phyloP scores from a whole-genome alignment of 176 grass and related monocot genomes.

The Rhynchospora pubera region DNA sequence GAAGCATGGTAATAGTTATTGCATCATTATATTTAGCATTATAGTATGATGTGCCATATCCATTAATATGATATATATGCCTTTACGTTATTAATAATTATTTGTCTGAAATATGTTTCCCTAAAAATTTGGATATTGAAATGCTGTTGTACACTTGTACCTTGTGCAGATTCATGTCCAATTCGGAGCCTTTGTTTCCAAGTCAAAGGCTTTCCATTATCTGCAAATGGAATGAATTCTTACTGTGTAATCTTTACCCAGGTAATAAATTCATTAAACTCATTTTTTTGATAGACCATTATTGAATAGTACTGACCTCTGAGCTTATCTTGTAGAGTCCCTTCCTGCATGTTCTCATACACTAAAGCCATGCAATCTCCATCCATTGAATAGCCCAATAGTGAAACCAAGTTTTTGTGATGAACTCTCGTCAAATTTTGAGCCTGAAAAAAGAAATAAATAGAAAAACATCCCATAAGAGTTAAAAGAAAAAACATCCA shows the following conservation, averaged over 20 bases:
- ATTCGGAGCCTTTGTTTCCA: conserved; percentile 24
- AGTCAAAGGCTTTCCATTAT: not conserved
- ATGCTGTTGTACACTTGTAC: conserved; percentile 16
- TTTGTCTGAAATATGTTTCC: not conserved
- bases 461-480: not conserved
- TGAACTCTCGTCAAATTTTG: conserved; percentile 28
- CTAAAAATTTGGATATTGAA: not conserved
- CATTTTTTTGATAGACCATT: too few relatives aligned
- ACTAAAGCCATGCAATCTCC: conserved; percentile 24
- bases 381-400: conserved; percentile 49
- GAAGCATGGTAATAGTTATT: too few relatives aligned
- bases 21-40: too few relatives aligned
- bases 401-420: conserved; percentile 43
- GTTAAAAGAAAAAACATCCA: not conserved
- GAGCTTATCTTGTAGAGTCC: conserved; percentile 30
- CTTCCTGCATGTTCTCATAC: conserved; percentile 44
- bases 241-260: not conserved
- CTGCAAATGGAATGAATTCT: not conserved
- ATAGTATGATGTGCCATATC: too few relatives aligned
- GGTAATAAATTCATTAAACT: not conserved
- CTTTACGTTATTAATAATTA: not conserved
- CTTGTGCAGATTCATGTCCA: conserved; percentile 38
- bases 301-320: conserved; percentile 22
- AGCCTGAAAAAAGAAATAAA: conserved; percentile 16
- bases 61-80: too few relatives aligned